These are phyloP conservation scores for Selaginella tamariscina DNA, from an alignment of 75 land plant genomes.

Conservation along the genomic window DNA sequence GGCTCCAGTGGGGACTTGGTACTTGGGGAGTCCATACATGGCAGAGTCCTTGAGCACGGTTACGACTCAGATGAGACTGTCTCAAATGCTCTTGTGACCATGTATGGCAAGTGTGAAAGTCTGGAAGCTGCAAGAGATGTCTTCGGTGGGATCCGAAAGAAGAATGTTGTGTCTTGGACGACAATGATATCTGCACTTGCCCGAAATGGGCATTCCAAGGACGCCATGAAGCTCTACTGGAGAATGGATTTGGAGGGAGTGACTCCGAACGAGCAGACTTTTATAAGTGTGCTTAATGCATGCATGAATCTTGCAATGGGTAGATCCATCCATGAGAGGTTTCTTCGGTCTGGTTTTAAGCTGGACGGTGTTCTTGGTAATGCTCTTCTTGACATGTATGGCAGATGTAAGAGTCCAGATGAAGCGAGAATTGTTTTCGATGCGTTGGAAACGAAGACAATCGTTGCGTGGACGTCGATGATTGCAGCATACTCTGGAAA, in stretches of 20 bases:
- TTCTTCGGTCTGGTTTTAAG: background rate
- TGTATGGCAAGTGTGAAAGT: background rate
- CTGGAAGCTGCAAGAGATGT: constrained; percentile 2
- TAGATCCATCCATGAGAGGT: background rate
- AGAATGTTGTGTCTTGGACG: constrained; percentile 5
- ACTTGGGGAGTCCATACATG: background rate
- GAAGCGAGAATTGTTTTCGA: background rate
- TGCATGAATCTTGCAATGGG: background rate
- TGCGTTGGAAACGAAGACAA: background rate
- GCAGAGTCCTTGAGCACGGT: background rate
- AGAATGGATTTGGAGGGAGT: background rate
- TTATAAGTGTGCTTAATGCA: background rate
- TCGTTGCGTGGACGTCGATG: background rate
- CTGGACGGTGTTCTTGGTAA: background rate
- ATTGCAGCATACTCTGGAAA: background rate
- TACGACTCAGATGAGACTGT: background rate
- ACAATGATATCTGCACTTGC: background rate
- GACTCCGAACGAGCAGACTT: background rate
- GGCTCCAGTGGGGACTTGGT: background rate
- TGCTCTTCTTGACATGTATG: background rate
- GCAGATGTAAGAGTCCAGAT: background rate
- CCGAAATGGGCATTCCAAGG: background rate
- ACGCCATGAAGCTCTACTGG: background rate
- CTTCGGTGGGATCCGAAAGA: background rate
- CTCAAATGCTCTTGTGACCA: background rate